Percentiles rank a stretch among this genome's conserved stretches.
These are phyloP conservation scores for Malus sylvestris DNA, from an alignment of 306 rosid species.

Conservation along the genomic window DNA sequence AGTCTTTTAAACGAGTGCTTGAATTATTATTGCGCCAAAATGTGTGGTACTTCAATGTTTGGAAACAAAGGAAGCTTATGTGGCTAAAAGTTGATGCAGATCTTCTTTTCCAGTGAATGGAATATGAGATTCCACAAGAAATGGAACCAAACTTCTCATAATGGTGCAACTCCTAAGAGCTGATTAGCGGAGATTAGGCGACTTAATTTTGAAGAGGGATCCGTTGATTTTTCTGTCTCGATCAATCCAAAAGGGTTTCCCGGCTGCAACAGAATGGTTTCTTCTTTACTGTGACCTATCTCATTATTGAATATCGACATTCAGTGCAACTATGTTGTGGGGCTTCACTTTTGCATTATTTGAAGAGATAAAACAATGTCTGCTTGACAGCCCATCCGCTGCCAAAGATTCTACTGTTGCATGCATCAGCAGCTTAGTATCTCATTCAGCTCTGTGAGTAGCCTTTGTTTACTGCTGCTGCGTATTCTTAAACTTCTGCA, in stretches of 20 bases:
- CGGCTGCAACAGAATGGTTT: not conserved
- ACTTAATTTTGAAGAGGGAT: not conserved
- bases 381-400: slow-evolving; percentile 4
- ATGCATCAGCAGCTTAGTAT: not conserved
- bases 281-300: not conserved
- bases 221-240: not conserved
- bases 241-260: not conserved
- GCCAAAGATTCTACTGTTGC: not conserved
- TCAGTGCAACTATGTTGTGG: not conserved
- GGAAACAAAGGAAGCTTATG: not conserved
- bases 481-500: not conserved
- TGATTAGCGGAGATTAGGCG: not conserved
- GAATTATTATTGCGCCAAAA: not conserved
- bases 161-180: not conserved
- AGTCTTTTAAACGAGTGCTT: not conserved
- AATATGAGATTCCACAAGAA: not conserved
- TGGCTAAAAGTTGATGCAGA: not conserved
- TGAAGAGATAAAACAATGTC: not conserved
- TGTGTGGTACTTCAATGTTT: not conserved
- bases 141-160: not conserved
- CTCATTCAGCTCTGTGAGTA: not conserved
- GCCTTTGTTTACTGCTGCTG: not conserved
- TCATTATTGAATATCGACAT: not conserved
- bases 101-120: not conserved
- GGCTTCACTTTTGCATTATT: not conserved